Evolutionary conservation across 1,284 basidiomycete species (phyloP), one percentile per base, ranked within the genome.

Genomic region (Abortiporus biennis): DNA sequence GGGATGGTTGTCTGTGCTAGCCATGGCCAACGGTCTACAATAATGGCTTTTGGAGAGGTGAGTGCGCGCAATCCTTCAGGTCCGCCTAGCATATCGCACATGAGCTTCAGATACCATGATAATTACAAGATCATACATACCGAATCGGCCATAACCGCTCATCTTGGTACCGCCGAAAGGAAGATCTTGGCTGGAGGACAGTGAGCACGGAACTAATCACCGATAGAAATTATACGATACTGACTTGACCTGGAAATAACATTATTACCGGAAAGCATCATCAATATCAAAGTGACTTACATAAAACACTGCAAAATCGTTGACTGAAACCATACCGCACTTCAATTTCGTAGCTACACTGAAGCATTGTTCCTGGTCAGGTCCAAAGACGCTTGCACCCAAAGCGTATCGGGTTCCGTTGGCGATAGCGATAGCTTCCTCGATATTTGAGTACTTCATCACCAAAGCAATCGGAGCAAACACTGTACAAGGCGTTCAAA

Each of bases 261-360:
- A n/a, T n/a, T n/a, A n/a, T n/a, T n/a, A n/a, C n/a, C n/a, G n/a
- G n/a, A n/a, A n/a, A n/a, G n/a, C n/a, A n/a, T n/a, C n/a, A n/a
- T n/a, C n/a, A 17, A 35, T 19, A 19, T 35, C 33, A 35, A 19
- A 39, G 42, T 15, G 21, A 70, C 84, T 66, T 53, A 88, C 84
- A 61, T 97, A 98, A 67, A 87, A 93, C 2, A 93, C 87, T 17
- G 83, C 93, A 62, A 89, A 96, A 64, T 95, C 92, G 56, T 98
- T 98, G 54, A 97, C 75, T 27, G 93, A 86, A 6, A 98, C 93
- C 95, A 99, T 98, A 30, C 95, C 95, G 51, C 91, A 93, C 45
- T 94, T 77, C 36, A 98, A 65, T 38, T 71, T 65, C 44, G 80
- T 76, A 13, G 92, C 92, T 9, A 98, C 84, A 41, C 80, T 69